Evolutionary conservation across 2,329 filamentous ascomycete genomes (phyloP).

Genomic region (Calonectria pauciramosa): DNA sequence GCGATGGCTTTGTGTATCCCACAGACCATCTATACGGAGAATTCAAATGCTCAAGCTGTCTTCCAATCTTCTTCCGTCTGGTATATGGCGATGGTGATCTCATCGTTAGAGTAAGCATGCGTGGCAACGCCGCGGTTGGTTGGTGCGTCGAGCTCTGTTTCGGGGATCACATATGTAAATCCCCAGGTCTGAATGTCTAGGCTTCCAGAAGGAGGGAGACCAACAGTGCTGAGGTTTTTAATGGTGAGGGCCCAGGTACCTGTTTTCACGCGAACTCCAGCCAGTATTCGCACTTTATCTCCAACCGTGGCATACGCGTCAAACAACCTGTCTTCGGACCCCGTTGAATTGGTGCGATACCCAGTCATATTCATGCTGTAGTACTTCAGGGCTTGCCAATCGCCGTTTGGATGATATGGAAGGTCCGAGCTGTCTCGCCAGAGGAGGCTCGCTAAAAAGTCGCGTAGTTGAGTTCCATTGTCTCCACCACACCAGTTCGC

Average conservation of each 20-base stretch:
- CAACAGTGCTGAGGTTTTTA: neutral
- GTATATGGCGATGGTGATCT: neutral
- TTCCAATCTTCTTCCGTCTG: slow-evolving; percentile 7
- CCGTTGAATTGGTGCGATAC: neutral
- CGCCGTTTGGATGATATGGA: slow-evolving; percentile 1
- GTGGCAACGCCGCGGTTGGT: neutral
- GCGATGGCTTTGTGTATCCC: neutral
- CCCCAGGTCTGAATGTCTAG: slow-evolving; percentile 1
- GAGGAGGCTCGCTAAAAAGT: neutral
- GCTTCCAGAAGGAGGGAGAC: neutral
- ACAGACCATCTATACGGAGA: neutral
- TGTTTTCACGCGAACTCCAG: slow-evolving; percentile 3
- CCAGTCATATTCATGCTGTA: slow-evolving; percentile 7
- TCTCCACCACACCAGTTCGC: neutral
- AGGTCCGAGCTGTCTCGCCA: neutral
- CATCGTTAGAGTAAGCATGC: neutral
- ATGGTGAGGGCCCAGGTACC: slow-evolving; percentile 3
- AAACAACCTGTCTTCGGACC: neutral
- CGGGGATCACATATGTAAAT: slow-evolving; percentile 1
- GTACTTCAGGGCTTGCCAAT: slow-evolving; percentile 7
- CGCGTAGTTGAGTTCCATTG: neutral
- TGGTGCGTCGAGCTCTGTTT: neutral
- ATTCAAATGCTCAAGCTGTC: neutral
- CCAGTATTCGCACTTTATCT: neutral
- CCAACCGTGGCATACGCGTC: neutral